Evolutionary conservation across 768 basidiomycete genomes (phyloP), one percentile per base, ranked within the genome.

Genomic region (Auricularia sp.): DNA sequence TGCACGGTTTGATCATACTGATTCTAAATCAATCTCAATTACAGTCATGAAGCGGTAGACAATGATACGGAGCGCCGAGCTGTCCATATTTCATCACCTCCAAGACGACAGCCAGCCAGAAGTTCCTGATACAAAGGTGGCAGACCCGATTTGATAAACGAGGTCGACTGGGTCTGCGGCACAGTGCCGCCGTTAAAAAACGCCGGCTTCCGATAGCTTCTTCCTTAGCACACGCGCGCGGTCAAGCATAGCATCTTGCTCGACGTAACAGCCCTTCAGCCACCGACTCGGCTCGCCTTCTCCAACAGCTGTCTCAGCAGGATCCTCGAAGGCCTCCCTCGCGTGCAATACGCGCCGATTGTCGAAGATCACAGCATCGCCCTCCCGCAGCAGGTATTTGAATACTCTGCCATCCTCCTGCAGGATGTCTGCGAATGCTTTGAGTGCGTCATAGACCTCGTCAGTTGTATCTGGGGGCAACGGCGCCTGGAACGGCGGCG

Each of bases 401-500:
- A 82, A 88, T 51, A 78, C 79, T 33, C 80, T 81, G 11, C 68
- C 69, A 0, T 80, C 77, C 18, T 81, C 78, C 62, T 87, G 81
- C 2, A 94, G 72, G 12, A 87, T 68, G 0, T 74, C 70, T 2
- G 85, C 81, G 68, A 93, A 98, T 16, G 75, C 73, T 3, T 71
- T 67, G 3, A 98, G 76, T 3, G 91, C 88, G 1, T 76, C 21
- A 70, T 87, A 90, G 69, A 91, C 87, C 36, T 74, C 73, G 5
- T 71, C 66, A 0, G 86, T 82, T 3, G 87, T 86, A 36, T 75
- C 71, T 21, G 81, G 71, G 0, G 81, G 78, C 8, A 93, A 78
- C 0, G 91, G 88, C 0, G 89, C 93, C 76, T 96, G 93, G 81
- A 98, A 98, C 0, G 94, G 95, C 0, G 96, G 96, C 1, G 90